phyloP scores from a whole-genome alignment of 2,329 filamentous ascomycete genomes.

The Ilyonectria mors-panacis region DNA sequence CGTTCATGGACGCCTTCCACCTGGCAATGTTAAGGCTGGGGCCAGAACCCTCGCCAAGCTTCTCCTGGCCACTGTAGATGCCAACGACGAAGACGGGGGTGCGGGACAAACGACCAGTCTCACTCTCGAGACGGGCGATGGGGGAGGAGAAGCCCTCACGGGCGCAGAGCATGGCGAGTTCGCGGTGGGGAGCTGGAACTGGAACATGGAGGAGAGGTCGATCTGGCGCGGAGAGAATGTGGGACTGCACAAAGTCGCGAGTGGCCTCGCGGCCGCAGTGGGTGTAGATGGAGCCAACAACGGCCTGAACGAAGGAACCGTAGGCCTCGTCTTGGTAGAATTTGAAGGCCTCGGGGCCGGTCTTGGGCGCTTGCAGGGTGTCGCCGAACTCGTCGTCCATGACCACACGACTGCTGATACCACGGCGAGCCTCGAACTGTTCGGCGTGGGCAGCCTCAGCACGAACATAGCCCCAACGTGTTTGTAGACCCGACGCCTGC shows the following conservation, averaged over 20 bases:
- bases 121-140: slow-evolving; percentile 87
- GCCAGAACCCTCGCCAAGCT: slow-evolving; percentile 91
- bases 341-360: slow-evolving; percentile 60
- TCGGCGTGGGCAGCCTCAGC: slow-evolving; percentile 62
- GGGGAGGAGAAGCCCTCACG: slow-evolving; percentile 92
- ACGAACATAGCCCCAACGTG: slow-evolving; percentile 67
- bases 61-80: slow-evolving; percentile 91
- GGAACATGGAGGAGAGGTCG: slow-evolving; percentile 83
- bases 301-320: slow-evolving; percentile 84
- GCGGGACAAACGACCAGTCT: slow-evolving; percentile 88
- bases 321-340: slow-evolving; percentile 82
- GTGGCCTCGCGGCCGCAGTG: slow-evolving; percentile 85
- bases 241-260: slow-evolving; percentile 85
- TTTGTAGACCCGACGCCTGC: slow-evolving; percentile 61
- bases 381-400: slow-evolving; percentile 91
- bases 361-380: slow-evolving; percentile 47
- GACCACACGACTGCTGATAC: slow-evolving; percentile 82
- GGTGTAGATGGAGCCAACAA: slow-evolving; percentile 88
- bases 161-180: slow-evolving; percentile 86
- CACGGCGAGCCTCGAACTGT: slow-evolving; percentile 69
- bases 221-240: slow-evolving; percentile 87
- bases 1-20: slow-evolving; percentile 84
- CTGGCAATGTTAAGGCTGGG: slow-evolving; percentile 84
- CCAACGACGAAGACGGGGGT: slow-evolving; percentile 95
- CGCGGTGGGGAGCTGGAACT: slow-evolving; percentile 88